Percentiles rank a stretch among this genome's conserved stretches.
phyloP scores from a whole-genome alignment of 2,329 filamentous ascomycete genomes.

The Aspergillus ustus region DNA sequence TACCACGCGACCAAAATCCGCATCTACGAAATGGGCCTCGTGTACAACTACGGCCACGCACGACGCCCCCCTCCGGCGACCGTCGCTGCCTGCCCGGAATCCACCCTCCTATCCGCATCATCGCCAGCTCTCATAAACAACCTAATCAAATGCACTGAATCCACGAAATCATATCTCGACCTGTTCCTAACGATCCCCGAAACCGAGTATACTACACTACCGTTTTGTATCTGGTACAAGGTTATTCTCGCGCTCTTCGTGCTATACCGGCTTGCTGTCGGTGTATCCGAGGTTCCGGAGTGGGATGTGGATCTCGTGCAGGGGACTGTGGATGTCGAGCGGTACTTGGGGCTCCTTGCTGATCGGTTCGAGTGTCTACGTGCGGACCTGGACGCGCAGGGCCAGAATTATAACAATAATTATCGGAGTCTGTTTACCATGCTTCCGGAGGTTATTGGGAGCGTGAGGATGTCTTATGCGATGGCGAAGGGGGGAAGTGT shows the following conservation, averaged over 20 bases:
- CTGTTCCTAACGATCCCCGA: neutral
- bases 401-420: neutral
- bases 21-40: constrained; percentile 6
- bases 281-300: neutral
- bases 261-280: constrained; percentile 4
- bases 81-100: neutral
- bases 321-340: neutral
- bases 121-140: neutral
- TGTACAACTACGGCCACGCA: constrained; percentile 1
- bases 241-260: neutral
- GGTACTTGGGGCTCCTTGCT: neutral
- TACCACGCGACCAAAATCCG: constrained; percentile 1
- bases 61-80: neutral
- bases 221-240: constrained; percentile 8
- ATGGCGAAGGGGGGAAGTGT: neutral
- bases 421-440: neutral
- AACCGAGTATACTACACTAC: neutral
- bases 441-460: constrained; percentile 1
- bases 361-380: neutral
- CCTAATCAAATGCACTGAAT: neutral
- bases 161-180: constrained; percentile 1
- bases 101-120: neutral
- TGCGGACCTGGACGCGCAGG: neutral
- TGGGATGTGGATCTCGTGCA: neutral
- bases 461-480: neutral